Base-by-base conservation (phyloP, 1,284 basidiomycete species). In the Ustilago esculenta region DNA sequence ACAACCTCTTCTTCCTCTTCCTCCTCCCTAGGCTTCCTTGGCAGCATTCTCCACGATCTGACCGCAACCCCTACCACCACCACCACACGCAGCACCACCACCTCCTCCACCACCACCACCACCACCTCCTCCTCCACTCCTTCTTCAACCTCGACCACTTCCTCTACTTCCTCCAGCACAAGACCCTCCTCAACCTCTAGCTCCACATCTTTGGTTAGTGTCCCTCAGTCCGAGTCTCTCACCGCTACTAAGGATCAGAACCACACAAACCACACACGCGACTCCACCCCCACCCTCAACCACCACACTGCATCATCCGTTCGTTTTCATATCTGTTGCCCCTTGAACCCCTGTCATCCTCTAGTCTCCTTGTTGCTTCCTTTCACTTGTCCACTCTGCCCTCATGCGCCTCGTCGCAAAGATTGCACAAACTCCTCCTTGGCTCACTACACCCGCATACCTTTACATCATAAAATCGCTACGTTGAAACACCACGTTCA, bases 321-420 rank as follows among this genome's bases (percentile, higher is more conserved):
- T 61, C 39, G 64, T 61, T 45, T 52, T 15, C 25, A 18, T 20
- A 20, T 42, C 49, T 51, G 44, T 61, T 52, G 48, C 33, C 48
- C 42, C 48, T 43, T 23, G 25, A 14, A 33, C n/a, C 17, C 48
- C 37, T 60, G 36, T 60, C 29, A 51, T 53, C 39, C 29, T 33
- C 41, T 64, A 53, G 42, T 40, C 30, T 30, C 44, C 46, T 18
- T 64, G 60, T 59, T 56, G 46, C 41, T 41, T 33, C 41, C 43
- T 52, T 29, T 21, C 66, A 58, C 66, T 58, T 61, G 55, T 52
- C 36, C 41, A 45, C 40, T 4, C 24, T 23, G 15, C 12, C 35
- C 52, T 32, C 24, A 45, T 63, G 52, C 64, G 48, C 40, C 37
- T 37, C 2, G 24, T 44, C 60, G 54, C 60, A 64, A n/a, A 64